Evolutionary conservation across 495 filamentous ascomycete genomes (phyloP), one percentile per base, ranked within the genome.

Genomic region (Bacidia rubella): DNA sequence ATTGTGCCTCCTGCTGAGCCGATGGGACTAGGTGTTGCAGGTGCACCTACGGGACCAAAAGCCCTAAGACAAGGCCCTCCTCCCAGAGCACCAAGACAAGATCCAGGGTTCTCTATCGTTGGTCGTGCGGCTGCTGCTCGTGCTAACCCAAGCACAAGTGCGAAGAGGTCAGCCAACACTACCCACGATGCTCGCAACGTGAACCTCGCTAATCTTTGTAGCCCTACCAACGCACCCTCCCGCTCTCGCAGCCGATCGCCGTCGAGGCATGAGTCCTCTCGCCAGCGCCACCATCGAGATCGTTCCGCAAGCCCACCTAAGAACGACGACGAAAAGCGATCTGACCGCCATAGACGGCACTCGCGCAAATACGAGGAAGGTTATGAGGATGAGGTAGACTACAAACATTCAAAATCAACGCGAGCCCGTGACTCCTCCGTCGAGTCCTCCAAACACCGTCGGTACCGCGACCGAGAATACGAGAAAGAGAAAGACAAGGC

Each of bases 11-110:
- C 64, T 19, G 55, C 62, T 38, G 68, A 70, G 56, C 70, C 71
- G 0, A 64, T 65, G 59, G 78, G 77, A 11, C 68, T 73, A 38
- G 81, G 81, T n/a, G 81, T 85, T 42, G 78, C 75, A 65, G 81
- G 81, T 65, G 92, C 92, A 23, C 92, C 92, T 25, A 92, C 83
- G 48, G 92, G 87, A 1, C 92, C 92, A 2, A 89, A 92, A 66
- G 92, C 93, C 17, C 88, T 97, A 81, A 72, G 93, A 56, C 80
- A 90, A 61, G 89, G 90, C 17, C 74, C 82, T 20, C 82, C 85
- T 48, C 90, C 89, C 65, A 86, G 82, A 1, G 42, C 47, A 2
- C 32, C 58, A 2, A 62, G 59, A 52, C 63, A 63, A 46, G 63
- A 62, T 49, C 58, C 59, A 59, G 64, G 65, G 23, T 62, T 67